Percentiles rank a stretch among this genome's conserved stretches.
Conservation (phyloP, 192 early-diverging fungal species). For the Dissophora ornata region DNA sequence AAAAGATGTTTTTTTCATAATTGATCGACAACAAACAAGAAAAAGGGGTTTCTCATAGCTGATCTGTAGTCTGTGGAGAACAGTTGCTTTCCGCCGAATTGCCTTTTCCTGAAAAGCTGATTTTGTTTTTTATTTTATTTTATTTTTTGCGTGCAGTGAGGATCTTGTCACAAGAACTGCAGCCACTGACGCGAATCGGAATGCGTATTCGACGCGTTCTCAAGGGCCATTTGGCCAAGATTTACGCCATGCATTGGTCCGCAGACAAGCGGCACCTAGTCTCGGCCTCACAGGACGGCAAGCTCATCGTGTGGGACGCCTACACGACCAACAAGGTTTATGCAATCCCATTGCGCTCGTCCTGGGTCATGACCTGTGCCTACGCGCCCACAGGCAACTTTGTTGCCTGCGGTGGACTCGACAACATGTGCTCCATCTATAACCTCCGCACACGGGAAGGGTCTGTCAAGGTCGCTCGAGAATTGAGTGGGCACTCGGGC, state of each 20-base stretch:
- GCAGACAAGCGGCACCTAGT: slow-evolving; percentile 97
- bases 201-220: slow-evolving; percentile 98
- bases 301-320: slow-evolving; percentile 99
- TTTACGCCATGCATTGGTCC: slow-evolving; percentile 99
- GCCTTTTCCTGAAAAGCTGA: too few relatives aligned
- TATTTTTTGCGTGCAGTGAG: slow-evolving; percentile 68
- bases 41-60: too few relatives aligned
- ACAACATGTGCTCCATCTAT: slow-evolving; percentile 99
- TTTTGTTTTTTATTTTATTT: too few relatives aligned
- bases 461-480: slow-evolving; percentile 91
- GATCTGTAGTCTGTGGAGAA: too few relatives aligned
- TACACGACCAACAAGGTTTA: slow-evolving; percentile 99
- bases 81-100: too few relatives aligned
- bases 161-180: slow-evolving; percentile 85
- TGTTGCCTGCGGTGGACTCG: slow-evolving; percentile 99
- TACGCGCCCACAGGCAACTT: slow-evolving; percentile 98
- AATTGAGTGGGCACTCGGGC: slow-evolving; percentile 96
- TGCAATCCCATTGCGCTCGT: slow-evolving; percentile 97
- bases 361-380: slow-evolving; percentile 99
- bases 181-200: slow-evolving; percentile 86
- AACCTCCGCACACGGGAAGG: slow-evolving; percentile 96
- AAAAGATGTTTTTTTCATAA: neutral
- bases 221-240: slow-evolving; percentile 98
- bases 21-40: too few relatives aligned
- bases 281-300: slow-evolving; percentile 99